phyloP scores from a whole-genome alignment of 768 basidiomycete species.

The Lactarius hengduanensis region DNA sequence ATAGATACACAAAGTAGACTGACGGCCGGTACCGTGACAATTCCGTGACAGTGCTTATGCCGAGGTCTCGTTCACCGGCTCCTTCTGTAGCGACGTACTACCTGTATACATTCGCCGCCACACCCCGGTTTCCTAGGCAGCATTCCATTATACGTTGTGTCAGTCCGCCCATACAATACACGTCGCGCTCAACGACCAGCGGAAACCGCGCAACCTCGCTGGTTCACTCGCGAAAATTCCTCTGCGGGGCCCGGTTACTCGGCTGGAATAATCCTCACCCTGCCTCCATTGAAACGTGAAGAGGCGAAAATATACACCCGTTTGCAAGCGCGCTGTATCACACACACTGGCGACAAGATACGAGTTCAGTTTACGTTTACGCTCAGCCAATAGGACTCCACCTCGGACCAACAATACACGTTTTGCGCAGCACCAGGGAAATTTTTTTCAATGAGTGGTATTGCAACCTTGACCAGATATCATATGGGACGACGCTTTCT shows the following conservation, averaged over 20 bases:
- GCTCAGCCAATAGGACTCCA: background rate
- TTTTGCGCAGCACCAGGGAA: background rate
- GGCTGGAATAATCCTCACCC: background rate
- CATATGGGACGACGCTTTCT: background rate
- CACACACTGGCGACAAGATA: background rate
- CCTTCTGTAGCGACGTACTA: background rate
- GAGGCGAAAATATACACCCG: background rate
- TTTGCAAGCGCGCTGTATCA: background rate
- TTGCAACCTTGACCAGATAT: background rate
- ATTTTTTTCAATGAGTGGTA: background rate
- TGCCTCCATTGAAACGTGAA: background rate
- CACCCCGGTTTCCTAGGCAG: slow-evolving; percentile 1
- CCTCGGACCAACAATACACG: background rate
- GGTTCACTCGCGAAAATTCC: slow-evolving; percentile 1
- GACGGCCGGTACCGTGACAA: background rate
- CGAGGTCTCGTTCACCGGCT: background rate
- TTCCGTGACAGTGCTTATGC: background rate
- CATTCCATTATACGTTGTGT: background rate
- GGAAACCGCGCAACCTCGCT: background rate
- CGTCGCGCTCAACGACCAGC: slow-evolving; percentile 1
- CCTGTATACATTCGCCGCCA: background rate
- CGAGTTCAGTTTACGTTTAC: background rate
- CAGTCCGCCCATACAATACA: background rate
- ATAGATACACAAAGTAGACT: background rate
- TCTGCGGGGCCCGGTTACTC: background rate